A percentile compares a stretch with the other conserved stretches of the same genome.
phyloP scores from a whole-genome alignment of 2,329 filamentous ascomycete species.

The Botryosphaeria dothidea region DNA sequence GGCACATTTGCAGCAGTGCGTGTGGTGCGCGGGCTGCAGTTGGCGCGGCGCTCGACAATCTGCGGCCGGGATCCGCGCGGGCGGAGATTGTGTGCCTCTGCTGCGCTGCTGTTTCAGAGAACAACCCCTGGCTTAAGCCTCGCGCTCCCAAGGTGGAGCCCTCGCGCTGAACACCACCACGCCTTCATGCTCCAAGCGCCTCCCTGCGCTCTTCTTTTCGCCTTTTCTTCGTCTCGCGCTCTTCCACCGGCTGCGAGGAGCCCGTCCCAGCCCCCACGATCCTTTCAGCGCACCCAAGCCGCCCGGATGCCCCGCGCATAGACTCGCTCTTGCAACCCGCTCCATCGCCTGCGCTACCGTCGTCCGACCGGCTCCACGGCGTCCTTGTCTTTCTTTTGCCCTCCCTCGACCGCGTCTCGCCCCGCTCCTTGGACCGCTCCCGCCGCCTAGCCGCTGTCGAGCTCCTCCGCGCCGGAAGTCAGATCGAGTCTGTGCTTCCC shows the following conservation, averaged over 20 bases:
- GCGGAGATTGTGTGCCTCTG: constrained; percentile 6
- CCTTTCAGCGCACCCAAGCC: background rate
- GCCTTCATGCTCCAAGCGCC: background rate
- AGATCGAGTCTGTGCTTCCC: background rate
- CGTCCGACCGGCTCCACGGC: background rate
- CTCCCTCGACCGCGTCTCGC: background rate
- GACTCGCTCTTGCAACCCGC: background rate
- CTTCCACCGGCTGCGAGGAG: constrained; percentile 17
- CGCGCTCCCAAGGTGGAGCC: constrained; percentile 9
- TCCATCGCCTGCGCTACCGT: background rate
- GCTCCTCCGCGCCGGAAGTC: background rate
- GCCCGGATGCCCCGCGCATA: constrained; percentile 5
- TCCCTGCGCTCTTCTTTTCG: background rate
- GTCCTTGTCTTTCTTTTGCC: constrained; percentile 4
- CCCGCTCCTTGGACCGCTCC: background rate
- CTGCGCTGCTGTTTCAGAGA: constrained; percentile 5
- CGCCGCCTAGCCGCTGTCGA: background rate
- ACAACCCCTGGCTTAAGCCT: constrained; percentile 3
- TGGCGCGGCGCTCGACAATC: constrained; percentile 1
- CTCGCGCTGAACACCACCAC: background rate
- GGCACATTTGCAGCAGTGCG: background rate
- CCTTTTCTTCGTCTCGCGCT: background rate
- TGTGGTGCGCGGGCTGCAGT: background rate
- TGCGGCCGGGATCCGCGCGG: background rate
- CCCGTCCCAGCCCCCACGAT: background rate